A percentile compares a stretch with the other conserved stretches of the same genome.
These are phyloP conservation scores for Candida rishiriensis DNA, from an alignment of 805 yeast species.

Conservation along the genomic window DNA sequence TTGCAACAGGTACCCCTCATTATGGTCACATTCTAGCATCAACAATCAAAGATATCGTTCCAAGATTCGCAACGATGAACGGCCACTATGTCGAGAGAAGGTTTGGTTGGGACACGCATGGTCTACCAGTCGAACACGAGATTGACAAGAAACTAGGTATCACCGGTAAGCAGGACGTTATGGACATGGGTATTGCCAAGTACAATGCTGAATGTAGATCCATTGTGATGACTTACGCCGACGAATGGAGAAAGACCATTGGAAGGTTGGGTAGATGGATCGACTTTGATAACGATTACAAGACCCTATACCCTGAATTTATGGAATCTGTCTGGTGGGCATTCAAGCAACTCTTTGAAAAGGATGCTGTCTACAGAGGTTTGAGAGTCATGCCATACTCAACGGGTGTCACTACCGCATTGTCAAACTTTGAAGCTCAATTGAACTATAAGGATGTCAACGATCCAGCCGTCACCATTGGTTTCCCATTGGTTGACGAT, in stretches of 20 bases:
- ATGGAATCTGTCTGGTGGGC: slow-evolving; percentile 99
- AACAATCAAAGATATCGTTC: slow-evolving; percentile 95
- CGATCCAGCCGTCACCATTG: slow-evolving; percentile 95
- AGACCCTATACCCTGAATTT: slow-evolving; percentile 89
- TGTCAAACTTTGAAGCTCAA: slow-evolving; percentile 97
- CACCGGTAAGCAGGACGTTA: slow-evolving; percentile 89
- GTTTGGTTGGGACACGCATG: slow-evolving; percentile 99
- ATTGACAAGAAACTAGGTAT: slow-evolving; percentile 96
- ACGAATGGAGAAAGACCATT: slow-evolving; percentile 89
- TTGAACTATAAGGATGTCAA: slow-evolving; percentile 95
- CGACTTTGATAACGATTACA: slow-evolving; percentile 97
- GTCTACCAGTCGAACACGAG: slow-evolving; percentile 97
- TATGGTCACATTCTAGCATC: slow-evolving; percentile 97
- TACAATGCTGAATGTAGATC: slow-evolving; percentile 93
- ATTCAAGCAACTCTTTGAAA: slow-evolving; percentile 80
- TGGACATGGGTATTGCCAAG: slow-evolving; percentile 88
- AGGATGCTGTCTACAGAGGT: slow-evolving; percentile 90
- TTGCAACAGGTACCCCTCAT: slow-evolving; percentile 99
- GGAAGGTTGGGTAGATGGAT: slow-evolving; percentile 98
- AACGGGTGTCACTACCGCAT: slow-evolving; percentile 93
- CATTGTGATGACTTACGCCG: slow-evolving; percentile 96
- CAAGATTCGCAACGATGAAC: slow-evolving; percentile 96
- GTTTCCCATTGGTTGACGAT: slow-evolving; percentile 76
- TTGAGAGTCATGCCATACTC: slow-evolving; percentile 98
- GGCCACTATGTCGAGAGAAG: slow-evolving; percentile 95